Evolutionary conservation across 2,329 filamentous ascomycete genomes (phyloP).

Genomic region (Stagonosporopsis chrysanthemi): DNA sequence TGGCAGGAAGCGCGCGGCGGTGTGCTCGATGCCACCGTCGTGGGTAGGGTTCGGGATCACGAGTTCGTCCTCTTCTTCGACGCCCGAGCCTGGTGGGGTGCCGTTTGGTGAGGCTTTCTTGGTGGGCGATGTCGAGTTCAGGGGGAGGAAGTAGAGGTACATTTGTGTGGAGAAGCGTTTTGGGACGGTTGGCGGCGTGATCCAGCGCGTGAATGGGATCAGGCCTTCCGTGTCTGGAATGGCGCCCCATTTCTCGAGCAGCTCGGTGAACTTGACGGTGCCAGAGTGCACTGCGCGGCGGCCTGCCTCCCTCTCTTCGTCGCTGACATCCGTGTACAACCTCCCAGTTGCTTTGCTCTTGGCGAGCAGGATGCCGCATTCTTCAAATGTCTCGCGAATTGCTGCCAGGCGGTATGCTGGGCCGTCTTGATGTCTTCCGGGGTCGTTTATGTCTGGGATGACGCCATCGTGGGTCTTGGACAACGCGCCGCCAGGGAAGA

Average conservation of each 20-base stretch:
- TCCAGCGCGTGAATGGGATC: conserved; percentile 88
- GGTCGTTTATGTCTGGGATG: conserved; percentile 59
- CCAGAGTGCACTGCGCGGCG: conserved; percentile 73
- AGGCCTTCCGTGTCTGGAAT: conserved; percentile 72
- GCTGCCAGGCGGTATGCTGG: conserved; percentile 80
- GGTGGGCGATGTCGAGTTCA: conserved; percentile 48
- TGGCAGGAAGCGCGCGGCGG: conserved; percentile 78
- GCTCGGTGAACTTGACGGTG: conserved; percentile 70
- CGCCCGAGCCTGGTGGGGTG: conserved; percentile 42
- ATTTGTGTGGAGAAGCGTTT: conserved; percentile 94
- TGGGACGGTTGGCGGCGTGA: conserved; percentile 76
- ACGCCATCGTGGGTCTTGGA: conserved; percentile 77
- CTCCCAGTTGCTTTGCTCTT: conserved; percentile 58
- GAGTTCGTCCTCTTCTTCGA: conserved; percentile 55
- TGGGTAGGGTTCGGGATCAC: conserved; percentile 73
- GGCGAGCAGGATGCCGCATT: conserved; percentile 87
- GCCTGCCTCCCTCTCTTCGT: conserved; percentile 68
- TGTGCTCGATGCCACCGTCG: conserved; percentile 74
- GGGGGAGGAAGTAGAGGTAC: conserved; percentile 90
- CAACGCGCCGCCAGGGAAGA: conserved; percentile 92
- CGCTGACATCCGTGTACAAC: conserved; percentile 66
- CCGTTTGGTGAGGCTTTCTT: conserved; percentile 40
- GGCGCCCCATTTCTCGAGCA: conserved; percentile 65
- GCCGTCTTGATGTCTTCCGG: conserved; percentile 72
- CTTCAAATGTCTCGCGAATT: conserved; percentile 92